Conservation (phyloP, 75 land plant genomes). For the Pinus taeda region DNA sequence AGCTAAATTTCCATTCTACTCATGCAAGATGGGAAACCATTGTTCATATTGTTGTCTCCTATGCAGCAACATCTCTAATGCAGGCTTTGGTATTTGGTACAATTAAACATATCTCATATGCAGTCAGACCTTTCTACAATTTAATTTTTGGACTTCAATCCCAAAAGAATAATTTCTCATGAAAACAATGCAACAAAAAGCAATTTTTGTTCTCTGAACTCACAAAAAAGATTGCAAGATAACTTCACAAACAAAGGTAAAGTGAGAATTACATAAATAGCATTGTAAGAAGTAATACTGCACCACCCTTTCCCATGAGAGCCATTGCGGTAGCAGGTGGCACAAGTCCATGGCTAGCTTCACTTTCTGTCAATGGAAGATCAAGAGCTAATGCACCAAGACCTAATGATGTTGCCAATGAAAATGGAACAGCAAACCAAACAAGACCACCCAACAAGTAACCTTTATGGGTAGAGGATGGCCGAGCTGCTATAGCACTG, state of each 20-base stretch:
- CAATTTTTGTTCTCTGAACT: neutral
- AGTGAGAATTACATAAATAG: constrained; percentile 71
- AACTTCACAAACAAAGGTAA: neutral
- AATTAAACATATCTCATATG: neutral
- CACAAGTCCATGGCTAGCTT: constrained; percentile 86
- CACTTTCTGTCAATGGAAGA: constrained; percentile 76
- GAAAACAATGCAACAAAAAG: constrained; percentile 3
- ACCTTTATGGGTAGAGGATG: constrained; percentile 94
- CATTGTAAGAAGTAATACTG: constrained; percentile 94
- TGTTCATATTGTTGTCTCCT: neutral
- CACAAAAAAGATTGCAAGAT: neutral
- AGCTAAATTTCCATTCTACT: neutral
- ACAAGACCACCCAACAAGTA: constrained; percentile 93
- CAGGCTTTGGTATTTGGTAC: neutral
- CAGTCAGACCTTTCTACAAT: neutral
- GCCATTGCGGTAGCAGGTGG: constrained; percentile 94
- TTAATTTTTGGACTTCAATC: neutral
- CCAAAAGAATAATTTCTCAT: neutral
- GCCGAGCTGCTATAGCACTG: constrained; percentile 89
- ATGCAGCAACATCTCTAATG: neutral
- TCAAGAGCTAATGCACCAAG: constrained; percentile 97
- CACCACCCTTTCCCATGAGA: constrained; percentile 91
- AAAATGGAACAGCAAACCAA: constrained; percentile 98
- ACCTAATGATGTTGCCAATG: constrained; percentile 89
- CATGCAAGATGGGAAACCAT: neutral